Evolutionary conservation across 768 basidiomycete species (phyloP).

Genomic region (Pisolithus albus): DNA sequence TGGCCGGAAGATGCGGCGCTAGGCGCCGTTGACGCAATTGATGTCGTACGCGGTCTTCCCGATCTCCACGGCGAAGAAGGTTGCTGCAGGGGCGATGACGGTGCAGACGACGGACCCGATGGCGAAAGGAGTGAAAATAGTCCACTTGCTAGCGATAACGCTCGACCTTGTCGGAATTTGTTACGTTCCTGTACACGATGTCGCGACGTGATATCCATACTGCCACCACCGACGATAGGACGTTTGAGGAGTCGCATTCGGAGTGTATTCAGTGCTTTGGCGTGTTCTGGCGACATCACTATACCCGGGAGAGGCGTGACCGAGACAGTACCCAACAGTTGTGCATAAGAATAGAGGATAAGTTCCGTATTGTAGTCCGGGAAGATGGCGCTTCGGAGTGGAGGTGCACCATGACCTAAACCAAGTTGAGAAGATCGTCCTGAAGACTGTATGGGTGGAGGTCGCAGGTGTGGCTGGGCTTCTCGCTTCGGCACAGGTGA

Average conservation of each 20-base stretch:
- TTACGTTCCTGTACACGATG: slow-evolving; percentile 17
- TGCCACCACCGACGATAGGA: slow-evolving; percentile 55
- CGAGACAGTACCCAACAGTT: slow-evolving; percentile 62
- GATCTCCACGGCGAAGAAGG: slow-evolving; percentile 21
- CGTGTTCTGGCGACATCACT: slow-evolving; percentile 39
- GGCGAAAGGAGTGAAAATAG: slow-evolving; percentile 44
- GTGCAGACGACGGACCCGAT: slow-evolving; percentile 20
- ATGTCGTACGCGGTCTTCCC: slow-evolving; percentile 14
- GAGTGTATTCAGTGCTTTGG: slow-evolving; percentile 38
- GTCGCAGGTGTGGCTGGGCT: slow-evolving; percentile 32
- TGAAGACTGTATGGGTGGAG: slow-evolving; percentile 12
- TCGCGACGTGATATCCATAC: slow-evolving; percentile 66
- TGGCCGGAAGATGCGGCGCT: neutral
- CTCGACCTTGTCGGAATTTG: slow-evolving; percentile 38
- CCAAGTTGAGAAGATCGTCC: slow-evolving; percentile 37
- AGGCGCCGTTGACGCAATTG: slow-evolving; percentile 21
- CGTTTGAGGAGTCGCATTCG: slow-evolving; percentile 34
- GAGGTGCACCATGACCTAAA: slow-evolving; percentile 39
- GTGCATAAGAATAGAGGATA: slow-evolving; percentile 80
- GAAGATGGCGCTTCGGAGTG: slow-evolving; percentile 38
- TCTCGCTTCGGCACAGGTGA: slow-evolving; percentile 16
- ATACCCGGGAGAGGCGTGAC: slow-evolving; percentile 44
- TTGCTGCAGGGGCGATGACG: slow-evolving; percentile 13
- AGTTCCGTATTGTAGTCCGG: slow-evolving; percentile 52
- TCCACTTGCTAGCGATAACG: slow-evolving; percentile 47